Evolutionary conservation across 2,329 filamentous ascomycete species (phyloP), one percentile per base, ranked within the genome.

Genomic region (Anthostomella pinea): DNA sequence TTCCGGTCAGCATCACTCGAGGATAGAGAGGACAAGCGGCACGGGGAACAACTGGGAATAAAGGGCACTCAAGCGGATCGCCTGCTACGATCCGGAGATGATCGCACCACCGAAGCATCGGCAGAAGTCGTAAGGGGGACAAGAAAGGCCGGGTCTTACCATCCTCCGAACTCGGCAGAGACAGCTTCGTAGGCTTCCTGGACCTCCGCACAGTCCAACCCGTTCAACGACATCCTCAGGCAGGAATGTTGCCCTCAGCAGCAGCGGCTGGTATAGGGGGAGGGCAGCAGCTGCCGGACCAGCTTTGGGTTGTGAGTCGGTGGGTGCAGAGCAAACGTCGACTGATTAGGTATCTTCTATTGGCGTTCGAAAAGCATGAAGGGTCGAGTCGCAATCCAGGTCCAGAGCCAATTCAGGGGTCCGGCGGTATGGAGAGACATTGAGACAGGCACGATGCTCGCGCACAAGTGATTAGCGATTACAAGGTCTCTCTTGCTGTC

Each of bases 201-300:
- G 67, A 98, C 77, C 59, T 80, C 77, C 53, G 77, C 70, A 68
- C 81, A 77, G 70, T 96, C 90, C 67, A 97, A 75, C 49, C 93
- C 93, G 81, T 95, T 95, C 66, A 97, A 75, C 73, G 91, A 96
- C 91, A 97, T 97, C 32, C 30, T 58, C 46, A 27, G 30, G 41
- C 10, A 17, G 23, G n/a, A 28, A 32, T 15, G 39, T 34, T 39
- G 45, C 36, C 42, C 35, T 44, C 35, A 33, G 44, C 34, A 48
- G 49, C 47, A 45, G 37, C 18, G 28, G n/a, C n/a, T n/a, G n/a
- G n/a, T n/a, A n/a, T n/a, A n/a, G n/a, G n/a, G n/a, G n/a, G n/a
- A n/a, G n/a, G n/a, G n/a, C n/a, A n/a, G n/a, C n/a, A n/a, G n/a
- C n/a, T n/a, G n/a, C n/a, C n/a, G n/a, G n/a, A n/a, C n/a, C n/a